These are phyloP conservation scores for Hemileia vastatrix DNA, from an alignment of 1,284 basidiomycete species.

Conservation along the genomic window DNA sequence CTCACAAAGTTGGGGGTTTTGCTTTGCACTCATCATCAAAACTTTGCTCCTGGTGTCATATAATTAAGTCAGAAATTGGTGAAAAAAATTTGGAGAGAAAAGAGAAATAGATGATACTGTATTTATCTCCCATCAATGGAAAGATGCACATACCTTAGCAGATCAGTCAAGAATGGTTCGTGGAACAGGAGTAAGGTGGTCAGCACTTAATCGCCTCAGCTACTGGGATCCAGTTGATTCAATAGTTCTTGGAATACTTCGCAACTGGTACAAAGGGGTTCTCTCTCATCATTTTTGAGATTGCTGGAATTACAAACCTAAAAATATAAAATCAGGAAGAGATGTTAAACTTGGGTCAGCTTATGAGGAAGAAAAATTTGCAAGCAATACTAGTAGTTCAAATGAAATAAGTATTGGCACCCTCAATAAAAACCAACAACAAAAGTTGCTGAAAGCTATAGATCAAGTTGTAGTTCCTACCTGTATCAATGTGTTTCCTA, in stretches of 20 bases:
- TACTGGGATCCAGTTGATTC: not conserved
- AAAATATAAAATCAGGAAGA: too few relatives aligned
- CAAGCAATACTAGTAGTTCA: too few relatives aligned
- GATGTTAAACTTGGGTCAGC: too few relatives aligned
- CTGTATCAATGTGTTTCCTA: constrained; percentile 21
- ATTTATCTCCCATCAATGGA: too few relatives aligned
- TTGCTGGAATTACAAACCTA: not conserved
- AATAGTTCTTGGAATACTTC: not conserved
- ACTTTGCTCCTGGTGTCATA: constrained; percentile 4
- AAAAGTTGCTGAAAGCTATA: not conserved
- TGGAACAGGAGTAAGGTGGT: not conserved
- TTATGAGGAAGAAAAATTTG: too few relatives aligned
- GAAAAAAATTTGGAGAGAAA: too few relatives aligned
- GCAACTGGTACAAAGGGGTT: constrained; percentile 2
- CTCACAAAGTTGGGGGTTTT: not conserved
- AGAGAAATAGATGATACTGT: too few relatives aligned
- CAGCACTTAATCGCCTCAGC: not conserved
- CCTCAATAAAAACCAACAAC: too few relatives aligned
- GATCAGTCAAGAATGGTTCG: not conserved
- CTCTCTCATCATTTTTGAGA: not conserved
- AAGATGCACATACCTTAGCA: not conserved
- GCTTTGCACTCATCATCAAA: not conserved
- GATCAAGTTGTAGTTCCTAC: constrained; percentile 18
- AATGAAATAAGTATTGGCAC: too few relatives aligned
- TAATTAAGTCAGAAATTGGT: too few relatives aligned